Evolutionary conservation across 495 filamentous ascomycete species (phyloP), one percentile per base, ranked within the genome.

Genomic region (Aspergillus cavernicola): DNA sequence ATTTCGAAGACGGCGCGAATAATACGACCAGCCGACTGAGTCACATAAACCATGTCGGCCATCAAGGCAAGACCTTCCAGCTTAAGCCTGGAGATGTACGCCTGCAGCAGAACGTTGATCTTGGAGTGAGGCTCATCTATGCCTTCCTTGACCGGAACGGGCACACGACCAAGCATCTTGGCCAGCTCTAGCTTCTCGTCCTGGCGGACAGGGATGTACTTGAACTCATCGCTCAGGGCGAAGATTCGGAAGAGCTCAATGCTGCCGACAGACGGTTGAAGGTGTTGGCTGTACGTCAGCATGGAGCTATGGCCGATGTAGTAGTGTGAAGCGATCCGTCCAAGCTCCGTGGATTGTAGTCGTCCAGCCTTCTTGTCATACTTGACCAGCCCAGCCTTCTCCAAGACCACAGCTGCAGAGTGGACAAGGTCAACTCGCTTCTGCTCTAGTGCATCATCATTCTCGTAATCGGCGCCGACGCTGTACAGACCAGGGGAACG

Each of bases 201-300:
- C 59, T 96, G 91, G 7, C 93, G 87, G 37, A 99, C 92, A 0
- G 93, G 93, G 45, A 99, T 97, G 65, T 96, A 99, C 68, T 96
- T 97, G 77, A 99, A 99, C 69, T 99, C 93, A 48, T 93, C 91
- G 62, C 93, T 97, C 13, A 97, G 81, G 13, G 93, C 87, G 63
- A 99, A 99, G n/a, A 97, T 84, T 9, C 93, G 84, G 84, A 99
- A 99, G 20, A 99, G 76, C 64, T 99, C 93, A 51, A 97, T 92
- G 15, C 86, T 86, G 15, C 86, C 88, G 55, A 97, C 89, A 12
- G 86, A 87, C 13, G 93, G 92, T 67, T 96, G 92, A 26, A 99
- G 89, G 55, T 97, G 87, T 60, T 88, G 89, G 64, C 96, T 93
- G 74, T 97, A 99, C 13, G 87, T 95, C 18, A 90, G 72, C 92